These are phyloP conservation scores for Sporobolomyces roseus DNA, from an alignment of 768 basidiomycete genomes.

Conservation along the genomic window DNA sequence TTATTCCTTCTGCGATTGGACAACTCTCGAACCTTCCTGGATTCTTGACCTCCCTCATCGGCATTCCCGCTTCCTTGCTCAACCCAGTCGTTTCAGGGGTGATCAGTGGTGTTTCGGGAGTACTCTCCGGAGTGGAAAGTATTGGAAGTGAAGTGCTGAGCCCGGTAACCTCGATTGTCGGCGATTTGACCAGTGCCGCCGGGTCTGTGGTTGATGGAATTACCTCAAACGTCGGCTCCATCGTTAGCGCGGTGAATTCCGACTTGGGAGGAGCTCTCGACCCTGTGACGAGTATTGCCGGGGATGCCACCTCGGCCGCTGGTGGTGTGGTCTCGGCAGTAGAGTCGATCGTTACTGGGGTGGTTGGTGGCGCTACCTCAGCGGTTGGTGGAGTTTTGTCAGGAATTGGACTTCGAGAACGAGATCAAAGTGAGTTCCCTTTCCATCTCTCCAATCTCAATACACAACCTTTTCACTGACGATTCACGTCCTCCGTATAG, in stretches of 20 bases:
- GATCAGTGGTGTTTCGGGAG: no score
- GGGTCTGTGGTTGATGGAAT: constrained; percentile 1
- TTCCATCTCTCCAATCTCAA: background rate
- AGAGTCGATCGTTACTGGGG: constrained; percentile 6
- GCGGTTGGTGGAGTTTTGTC: constrained; percentile 3
- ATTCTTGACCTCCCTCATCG: constrained; percentile 21
- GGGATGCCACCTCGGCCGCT: background rate
- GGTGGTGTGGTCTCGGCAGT: constrained; percentile 2
- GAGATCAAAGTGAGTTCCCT: background rate
- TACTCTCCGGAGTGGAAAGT: background rate
- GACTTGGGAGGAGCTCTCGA: background rate
- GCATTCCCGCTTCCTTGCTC: constrained; percentile 15
- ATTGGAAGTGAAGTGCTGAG: background rate
- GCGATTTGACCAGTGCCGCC: background rate
- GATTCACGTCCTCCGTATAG: background rate
- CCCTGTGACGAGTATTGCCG: no score
- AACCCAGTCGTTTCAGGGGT: background rate
- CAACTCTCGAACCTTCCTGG: constrained; percentile 8
- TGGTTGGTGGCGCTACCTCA: background rate
- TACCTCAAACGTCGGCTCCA: background rate
- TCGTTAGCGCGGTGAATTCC: background rate
- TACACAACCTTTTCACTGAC: no score
- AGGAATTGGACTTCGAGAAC: constrained; percentile 17
- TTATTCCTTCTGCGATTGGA: background rate
- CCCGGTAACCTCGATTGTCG: constrained; percentile 1